Conservation (phyloP, 2,329 filamentous ascomycete genomes). For the Monascus ruber region DNA sequence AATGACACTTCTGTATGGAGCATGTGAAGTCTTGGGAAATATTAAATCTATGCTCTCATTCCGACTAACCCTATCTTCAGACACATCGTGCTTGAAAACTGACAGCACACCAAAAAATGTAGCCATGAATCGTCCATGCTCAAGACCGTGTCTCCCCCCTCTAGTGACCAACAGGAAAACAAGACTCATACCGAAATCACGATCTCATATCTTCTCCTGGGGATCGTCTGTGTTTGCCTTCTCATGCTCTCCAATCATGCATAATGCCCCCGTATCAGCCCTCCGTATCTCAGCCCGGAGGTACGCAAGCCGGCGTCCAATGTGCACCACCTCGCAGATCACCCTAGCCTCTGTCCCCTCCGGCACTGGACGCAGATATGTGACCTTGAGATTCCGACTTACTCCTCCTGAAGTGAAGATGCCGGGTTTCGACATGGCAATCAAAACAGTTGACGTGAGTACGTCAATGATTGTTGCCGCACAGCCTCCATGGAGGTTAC, state of each 20-base stretch:
- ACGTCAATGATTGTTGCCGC: conserved; percentile 57
- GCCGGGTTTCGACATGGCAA: conserved; percentile 46
- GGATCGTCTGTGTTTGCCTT: conserved; percentile 48
- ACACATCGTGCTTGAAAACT: too few species aligned
- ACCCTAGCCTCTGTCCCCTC: conserved; percentile 41
- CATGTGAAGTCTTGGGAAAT: too few species aligned
- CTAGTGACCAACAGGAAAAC: background rate
- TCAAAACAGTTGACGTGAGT: conserved; percentile 49
- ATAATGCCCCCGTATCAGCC: conserved; percentile 41
- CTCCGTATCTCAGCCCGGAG: conserved; percentile 46
- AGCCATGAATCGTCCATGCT: too few species aligned
- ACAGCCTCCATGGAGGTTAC: conserved; percentile 82
- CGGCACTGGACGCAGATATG: conserved; percentile 54
- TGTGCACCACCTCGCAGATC: conserved; percentile 47
- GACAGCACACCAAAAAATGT: too few species aligned
- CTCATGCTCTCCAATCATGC: conserved; percentile 52
- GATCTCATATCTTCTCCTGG: background rate
- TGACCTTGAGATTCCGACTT: conserved; percentile 53
- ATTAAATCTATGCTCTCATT: too few species aligned
- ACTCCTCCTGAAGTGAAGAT: conserved; percentile 55
- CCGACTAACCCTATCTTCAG: too few species aligned
- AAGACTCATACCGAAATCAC: background rate
- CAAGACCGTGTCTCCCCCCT: too few species aligned
- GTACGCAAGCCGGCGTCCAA: conserved; percentile 44
- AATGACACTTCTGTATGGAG: too few species aligned